phyloP scores from a whole-genome alignment of 371 early-diverging fungal genomes.

The Mortierella sp. region DNA sequence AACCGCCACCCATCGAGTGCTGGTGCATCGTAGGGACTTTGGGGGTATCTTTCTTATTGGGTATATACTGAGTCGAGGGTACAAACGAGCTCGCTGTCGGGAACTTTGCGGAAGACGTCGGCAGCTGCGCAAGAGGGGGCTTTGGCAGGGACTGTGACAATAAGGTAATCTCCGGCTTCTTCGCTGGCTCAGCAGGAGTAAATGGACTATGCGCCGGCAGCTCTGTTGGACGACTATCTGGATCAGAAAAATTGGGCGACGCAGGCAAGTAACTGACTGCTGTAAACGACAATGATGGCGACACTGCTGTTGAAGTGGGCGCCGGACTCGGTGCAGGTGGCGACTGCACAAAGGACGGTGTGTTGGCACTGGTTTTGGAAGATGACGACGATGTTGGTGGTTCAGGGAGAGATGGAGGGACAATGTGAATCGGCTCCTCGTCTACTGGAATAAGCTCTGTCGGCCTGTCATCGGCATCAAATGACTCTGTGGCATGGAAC shows the following conservation, averaged over 20 bases:
- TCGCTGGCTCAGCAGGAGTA: conserved; percentile 12
- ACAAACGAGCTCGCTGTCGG: conserved; percentile 16
- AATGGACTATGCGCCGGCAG: background rate
- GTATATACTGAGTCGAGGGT: conserved; percentile 34
- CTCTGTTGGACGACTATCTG: conserved; percentile 31
- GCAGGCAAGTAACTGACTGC: conserved; percentile 28
- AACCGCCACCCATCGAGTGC: conserved; percentile 5
- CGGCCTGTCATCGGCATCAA: conserved; percentile 53
- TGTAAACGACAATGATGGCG: conserved; percentile 30
- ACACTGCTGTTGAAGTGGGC: conserved; percentile 11
- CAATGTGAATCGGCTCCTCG: conserved; percentile 8
- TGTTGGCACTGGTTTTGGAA: background rate
- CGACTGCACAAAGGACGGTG: conserved; percentile 11
- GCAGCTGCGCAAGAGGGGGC: conserved; percentile 15
- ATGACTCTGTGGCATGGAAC: conserved; percentile 26
- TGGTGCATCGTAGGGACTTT: conserved; percentile 9
- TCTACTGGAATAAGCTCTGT: conserved; percentile 50
- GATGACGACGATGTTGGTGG: background rate
- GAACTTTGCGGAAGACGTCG: conserved; percentile 17
- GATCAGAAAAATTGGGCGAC: conserved; percentile 30
- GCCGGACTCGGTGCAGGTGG: conserved; percentile 9
- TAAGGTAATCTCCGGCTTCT: conserved; percentile 1
- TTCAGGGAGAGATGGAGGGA: background rate
- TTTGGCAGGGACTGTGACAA: conserved; percentile 3
- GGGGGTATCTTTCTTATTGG: conserved; percentile 32